Conservation (phyloP, 345 rosid genomes). For the Pistacia integerrima region DNA sequence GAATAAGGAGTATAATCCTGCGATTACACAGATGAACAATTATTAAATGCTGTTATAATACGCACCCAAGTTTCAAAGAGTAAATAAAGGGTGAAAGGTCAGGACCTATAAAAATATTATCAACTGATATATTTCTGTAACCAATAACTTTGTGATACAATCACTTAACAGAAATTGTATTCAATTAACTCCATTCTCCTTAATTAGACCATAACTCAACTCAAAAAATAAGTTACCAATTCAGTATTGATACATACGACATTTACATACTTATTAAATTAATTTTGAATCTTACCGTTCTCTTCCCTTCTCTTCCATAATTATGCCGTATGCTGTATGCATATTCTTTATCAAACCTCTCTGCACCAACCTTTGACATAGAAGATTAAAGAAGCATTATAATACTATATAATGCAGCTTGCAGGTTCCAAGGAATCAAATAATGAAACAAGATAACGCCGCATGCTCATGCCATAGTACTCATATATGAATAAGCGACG, state of each 20-base stretch:
- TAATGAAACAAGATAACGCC: not conserved
- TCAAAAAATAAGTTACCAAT: slow-evolving; percentile 1
- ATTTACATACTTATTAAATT: not conserved
- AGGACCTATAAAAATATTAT: not conserved
- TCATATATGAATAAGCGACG: not conserved
- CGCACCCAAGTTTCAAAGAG: not conserved
- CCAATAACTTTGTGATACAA: not conserved
- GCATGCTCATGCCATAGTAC: not conserved
- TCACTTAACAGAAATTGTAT: not conserved
- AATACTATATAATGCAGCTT: not conserved
- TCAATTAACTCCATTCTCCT: not conserved
- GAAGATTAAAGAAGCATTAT: slow-evolving; percentile 3
- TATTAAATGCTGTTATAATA: not conserved
- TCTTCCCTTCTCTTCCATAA: slow-evolving; percentile 94
- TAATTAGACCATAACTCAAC: not conserved
- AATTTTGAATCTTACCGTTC: slow-evolving; percentile 60
- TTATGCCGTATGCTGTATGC: slow-evolving; percentile 87
- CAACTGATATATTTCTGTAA: not conserved
- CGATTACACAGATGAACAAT: slow-evolving; percentile 15
- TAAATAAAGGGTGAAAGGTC: not conserved
- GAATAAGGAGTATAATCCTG: slow-evolving; percentile 98
- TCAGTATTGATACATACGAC: not conserved
- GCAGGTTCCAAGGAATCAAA: slow-evolving; percentile 7
- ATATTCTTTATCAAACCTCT: slow-evolving; percentile 90
- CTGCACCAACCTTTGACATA: slow-evolving; percentile 68